Percentiles rank a stretch among this genome's conserved stretches.
These are phyloP conservation scores for Uncinocarpus reesii DNA, from an alignment of 2,329 filamentous ascomycete species.

Conservation along the genomic window DNA sequence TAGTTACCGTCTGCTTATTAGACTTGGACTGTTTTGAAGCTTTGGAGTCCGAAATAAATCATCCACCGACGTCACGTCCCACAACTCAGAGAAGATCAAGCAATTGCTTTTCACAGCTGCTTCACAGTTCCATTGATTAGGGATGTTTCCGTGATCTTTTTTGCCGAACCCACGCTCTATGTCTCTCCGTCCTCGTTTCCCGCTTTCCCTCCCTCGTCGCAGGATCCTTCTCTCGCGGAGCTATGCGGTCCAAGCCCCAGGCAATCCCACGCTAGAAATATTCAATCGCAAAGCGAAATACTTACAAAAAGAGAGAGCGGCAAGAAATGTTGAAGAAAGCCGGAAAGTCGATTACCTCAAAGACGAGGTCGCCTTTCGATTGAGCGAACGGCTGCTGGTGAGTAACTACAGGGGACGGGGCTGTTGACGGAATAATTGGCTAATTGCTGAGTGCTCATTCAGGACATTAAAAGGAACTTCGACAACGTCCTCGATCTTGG, in stretches of 20 bases:
- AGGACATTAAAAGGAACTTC: conserved; percentile 90
- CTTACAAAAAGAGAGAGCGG: conserved; percentile 81
- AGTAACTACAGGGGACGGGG: conserved; percentile 8
- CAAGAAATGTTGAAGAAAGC: conserved; percentile 57
- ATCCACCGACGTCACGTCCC: conserved; percentile 1
- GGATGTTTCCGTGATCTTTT: background rate
- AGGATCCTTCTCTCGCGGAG: conserved; percentile 29
- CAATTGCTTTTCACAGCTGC: conserved; percentile 3
- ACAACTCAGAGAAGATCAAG: conserved; percentile 2
- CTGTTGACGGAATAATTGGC: background rate
- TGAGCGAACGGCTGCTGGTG: conserved; percentile 78
- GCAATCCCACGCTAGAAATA: conserved; percentile 70
- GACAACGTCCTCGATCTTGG: conserved; percentile 80
- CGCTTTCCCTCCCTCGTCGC: conserved; percentile 18
- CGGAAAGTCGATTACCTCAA: conserved; percentile 83
- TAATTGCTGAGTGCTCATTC: background rate
- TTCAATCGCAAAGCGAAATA: conserved; percentile 85
- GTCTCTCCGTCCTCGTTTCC: conserved; percentile 20
- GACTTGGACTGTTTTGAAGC: too few species aligned
- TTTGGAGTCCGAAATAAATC: background rate
- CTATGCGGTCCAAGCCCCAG: conserved; percentile 70
- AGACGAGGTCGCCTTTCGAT: conserved; percentile 74
- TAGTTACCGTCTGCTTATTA: too few species aligned
- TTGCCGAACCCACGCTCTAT: conserved; percentile 16
- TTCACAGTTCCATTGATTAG: background rate